Base-by-base conservation (phyloP, 202 grass and related monocot species). In the Schoenoplectus triqueter region DNA sequence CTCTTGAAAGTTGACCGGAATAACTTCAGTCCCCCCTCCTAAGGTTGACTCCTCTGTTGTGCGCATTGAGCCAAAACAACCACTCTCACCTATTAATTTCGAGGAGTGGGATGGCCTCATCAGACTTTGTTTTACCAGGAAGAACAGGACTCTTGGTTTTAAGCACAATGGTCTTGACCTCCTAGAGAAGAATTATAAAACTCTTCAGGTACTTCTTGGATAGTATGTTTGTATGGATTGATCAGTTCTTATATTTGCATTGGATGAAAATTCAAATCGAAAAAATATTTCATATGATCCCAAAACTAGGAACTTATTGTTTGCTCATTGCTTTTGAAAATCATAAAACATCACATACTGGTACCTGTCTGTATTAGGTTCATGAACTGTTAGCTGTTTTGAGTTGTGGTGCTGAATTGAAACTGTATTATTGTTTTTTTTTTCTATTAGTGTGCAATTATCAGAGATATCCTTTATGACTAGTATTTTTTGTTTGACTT, bases 91-190 rank as follows among this genome's bases (percentile, higher is more conserved):
- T 21, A 87, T 98, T 19, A 95, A 87, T 74, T 95, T 98, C 66
- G 93, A 95, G 81, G 92, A 98, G 65, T 98, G 91, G 92, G 95
- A 95, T 85, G 95, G 92, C 18, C 77, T 95, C 7, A 78, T 95
- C n/a, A 92, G 95, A 51, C 71, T 98, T 39, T 93, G 91, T 70
- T 93, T 98, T 74, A 92, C 88, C 22, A 74, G 92, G 21, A 95
- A 95, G 89, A 98, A 98, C 85, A 98, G 92, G 87, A 98, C 95
- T 14, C 81, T 98, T 84, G 92, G 91, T 54, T 98, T 98, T 64
- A 98, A 91, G 80, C 89, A 93, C 78, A 98, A 98, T 82, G 66
- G 85, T 44, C 80, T 92, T 4, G 85, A 89, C 66, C 73, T 98
- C 54, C 83, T 98, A 21, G 95, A 98, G 89, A 98, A 95, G 89